These are phyloP conservation scores for Hymenoscyphus albidus DNA, from an alignment of 2,329 filamentous ascomycete species.

Conservation along the genomic window DNA sequence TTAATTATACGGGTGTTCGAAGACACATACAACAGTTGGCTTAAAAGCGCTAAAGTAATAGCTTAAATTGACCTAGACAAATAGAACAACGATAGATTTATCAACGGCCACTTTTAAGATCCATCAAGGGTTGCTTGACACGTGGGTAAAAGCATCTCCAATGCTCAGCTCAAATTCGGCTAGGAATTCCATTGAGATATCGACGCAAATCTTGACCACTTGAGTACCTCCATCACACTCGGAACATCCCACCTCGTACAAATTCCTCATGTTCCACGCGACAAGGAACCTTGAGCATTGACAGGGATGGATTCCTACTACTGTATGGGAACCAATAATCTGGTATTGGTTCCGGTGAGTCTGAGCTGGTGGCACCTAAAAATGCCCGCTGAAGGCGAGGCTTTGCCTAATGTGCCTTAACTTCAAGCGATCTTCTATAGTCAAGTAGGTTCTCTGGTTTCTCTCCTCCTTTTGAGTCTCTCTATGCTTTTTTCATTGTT, in stretches of 20 bases:
- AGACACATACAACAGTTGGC: too few species aligned
- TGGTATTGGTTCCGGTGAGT: neutral
- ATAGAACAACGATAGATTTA: neutral
- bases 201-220: too few species aligned
- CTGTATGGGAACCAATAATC: neutral
- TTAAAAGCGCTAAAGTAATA: too few species aligned
- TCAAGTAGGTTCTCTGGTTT: neutral
- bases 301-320: slow-evolving; percentile 1
- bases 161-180: too few species aligned
- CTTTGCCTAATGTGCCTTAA: slow-evolving; percentile 8
- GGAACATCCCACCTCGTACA: too few species aligned
- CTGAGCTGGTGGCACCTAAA: neutral
- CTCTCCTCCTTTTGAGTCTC: neutral
- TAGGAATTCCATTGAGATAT: too few species aligned
- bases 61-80: neutral
- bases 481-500: neutral
- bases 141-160: too few species aligned
- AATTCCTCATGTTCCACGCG: neutral
- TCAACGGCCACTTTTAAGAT: neutral
- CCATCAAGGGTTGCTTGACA: neutral
- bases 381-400: neutral
- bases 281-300: neutral
- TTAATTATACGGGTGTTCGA: too few species aligned
- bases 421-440: neutral
- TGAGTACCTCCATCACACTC: too few species aligned